Conservation (phyloP, 2,329 filamentous ascomycete species). For the Emericellopsis cladophorae region DNA sequence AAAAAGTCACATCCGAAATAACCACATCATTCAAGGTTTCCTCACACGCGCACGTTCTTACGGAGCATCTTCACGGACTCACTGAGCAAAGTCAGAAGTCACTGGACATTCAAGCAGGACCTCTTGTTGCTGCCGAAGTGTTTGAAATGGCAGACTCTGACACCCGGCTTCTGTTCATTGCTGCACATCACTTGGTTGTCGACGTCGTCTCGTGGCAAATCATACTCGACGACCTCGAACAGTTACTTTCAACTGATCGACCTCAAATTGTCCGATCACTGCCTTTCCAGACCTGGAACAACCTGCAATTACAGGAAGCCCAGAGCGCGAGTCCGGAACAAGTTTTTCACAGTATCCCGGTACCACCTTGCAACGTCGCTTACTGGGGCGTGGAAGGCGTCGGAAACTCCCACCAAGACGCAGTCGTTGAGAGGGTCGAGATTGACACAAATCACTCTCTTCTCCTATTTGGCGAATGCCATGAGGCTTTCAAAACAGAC, state of each 20-base stretch:
- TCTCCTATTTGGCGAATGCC: slow-evolving; percentile 5
- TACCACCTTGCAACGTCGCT: slow-evolving; percentile 6
- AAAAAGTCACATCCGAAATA: slow-evolving; percentile 1
- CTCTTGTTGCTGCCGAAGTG: slow-evolving; percentile 7
- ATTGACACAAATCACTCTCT: slow-evolving; percentile 2
- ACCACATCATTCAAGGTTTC: neutral
- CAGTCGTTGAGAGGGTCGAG: neutral
- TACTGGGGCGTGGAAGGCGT: slow-evolving; percentile 9
- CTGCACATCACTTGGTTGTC: slow-evolving; percentile 23
- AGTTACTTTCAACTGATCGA: slow-evolving; percentile 16
- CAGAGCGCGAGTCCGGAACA: neutral
- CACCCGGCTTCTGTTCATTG: slow-evolving; percentile 16
- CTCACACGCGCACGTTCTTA: slow-evolving; percentile 1
- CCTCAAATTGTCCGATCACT: neutral
- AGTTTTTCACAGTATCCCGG: neutral
- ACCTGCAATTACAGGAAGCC: slow-evolving; percentile 17
- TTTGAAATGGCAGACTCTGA: slow-evolving; percentile 3
- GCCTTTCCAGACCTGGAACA: slow-evolving; percentile 22
- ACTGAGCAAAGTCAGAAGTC: slow-evolving; percentile 1
- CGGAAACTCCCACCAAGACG: slow-evolving; percentile 4
- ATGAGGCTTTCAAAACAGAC: slow-evolving; percentile 16
- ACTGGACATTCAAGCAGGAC: slow-evolving; percentile 3
- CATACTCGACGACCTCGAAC: slow-evolving; percentile 27
- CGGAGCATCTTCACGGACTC: neutral
- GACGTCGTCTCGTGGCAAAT: slow-evolving; percentile 34